Percentiles rank a stretch among this genome's conserved stretches.
phyloP scores from a whole-genome alignment of 306 rosid species.

The Vigna nakashimae region DNA sequence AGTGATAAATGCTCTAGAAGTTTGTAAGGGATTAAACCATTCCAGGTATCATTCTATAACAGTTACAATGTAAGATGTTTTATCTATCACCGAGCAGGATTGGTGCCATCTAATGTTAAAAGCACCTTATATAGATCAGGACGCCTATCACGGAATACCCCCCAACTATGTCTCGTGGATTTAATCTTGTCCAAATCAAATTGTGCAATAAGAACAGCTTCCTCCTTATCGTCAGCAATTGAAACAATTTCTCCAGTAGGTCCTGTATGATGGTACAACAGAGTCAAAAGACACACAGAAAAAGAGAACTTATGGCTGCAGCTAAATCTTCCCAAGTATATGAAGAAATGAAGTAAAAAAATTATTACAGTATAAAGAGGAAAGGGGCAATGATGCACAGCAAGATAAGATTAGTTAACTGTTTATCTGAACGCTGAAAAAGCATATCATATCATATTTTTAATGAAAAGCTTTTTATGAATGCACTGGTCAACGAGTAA shows the following conservation, averaged over 20 bases:
- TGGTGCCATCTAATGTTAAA: constrained; percentile 63
- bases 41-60: constrained; percentile 39
- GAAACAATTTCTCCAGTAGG: constrained; percentile 92
- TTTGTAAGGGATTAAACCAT: constrained; percentile 44
- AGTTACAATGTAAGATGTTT: constrained; percentile 14
- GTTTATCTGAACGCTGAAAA: constrained; percentile 8
- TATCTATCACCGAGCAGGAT: constrained; percentile 29
- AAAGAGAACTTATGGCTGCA: constrained; percentile 38
- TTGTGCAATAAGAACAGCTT: constrained; percentile 74
- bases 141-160: constrained; percentile 90
- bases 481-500: background rate
- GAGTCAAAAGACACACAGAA: background rate
- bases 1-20: constrained; percentile 33
- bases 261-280: constrained; percentile 56
- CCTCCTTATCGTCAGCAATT: constrained; percentile 79
- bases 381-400: background rate
- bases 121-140: constrained; percentile 90
- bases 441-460: background rate
- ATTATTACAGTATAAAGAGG: background rate
- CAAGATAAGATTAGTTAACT: constrained; percentile 4
- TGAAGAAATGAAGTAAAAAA: constrained; percentile 13
- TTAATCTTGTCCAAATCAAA: constrained; percentile 86
- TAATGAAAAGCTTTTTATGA: constrained; percentile 24
- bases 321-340: constrained; percentile 6
- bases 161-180: constrained; percentile 84